Conservation (phyloP, 2,329 filamentous ascomycete genomes). For the Raffaelea deltoideospora region DNA sequence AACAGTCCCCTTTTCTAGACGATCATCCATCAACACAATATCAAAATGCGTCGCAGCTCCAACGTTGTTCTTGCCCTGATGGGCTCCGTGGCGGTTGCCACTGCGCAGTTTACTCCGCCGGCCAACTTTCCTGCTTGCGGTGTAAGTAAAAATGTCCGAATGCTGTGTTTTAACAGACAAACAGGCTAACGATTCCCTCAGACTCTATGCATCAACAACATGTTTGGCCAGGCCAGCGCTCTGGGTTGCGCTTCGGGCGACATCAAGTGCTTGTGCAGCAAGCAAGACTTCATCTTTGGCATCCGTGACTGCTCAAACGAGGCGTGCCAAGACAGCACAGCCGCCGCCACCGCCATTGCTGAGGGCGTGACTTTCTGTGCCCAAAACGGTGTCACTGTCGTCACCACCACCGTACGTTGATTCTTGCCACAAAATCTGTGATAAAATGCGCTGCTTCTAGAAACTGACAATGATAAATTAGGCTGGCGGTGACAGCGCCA, state of each 20-base stretch:
- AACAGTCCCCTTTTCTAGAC: too few species aligned
- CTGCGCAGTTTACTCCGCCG: constrained; percentile 23
- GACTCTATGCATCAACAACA: constrained; percentile 34
- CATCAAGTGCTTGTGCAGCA: constrained; percentile 29
- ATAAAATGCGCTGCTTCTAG: constrained; percentile 9
- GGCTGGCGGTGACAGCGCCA: neutral
- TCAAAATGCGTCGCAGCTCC: constrained; percentile 28
- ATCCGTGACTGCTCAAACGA: constrained; percentile 34
- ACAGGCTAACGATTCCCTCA: constrained; percentile 11
- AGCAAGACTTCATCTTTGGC: constrained; percentile 30
- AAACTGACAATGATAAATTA: constrained; percentile 9
- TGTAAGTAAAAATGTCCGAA: constrained; percentile 37
- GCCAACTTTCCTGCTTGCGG: constrained; percentile 32
- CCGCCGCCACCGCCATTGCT: constrained; percentile 21
- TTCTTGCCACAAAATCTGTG: too few species aligned
- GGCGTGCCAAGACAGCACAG: constrained; percentile 20
- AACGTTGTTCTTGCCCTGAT: constrained; percentile 18
- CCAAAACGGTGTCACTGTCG: constrained; percentile 19
- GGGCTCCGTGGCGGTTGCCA: constrained; percentile 21
- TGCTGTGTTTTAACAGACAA: neutral
- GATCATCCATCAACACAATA: constrained; percentile 45
- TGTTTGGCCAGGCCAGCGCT: constrained; percentile 28
- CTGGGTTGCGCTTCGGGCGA: constrained; percentile 30
- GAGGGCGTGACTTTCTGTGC: constrained; percentile 25
- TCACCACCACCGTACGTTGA: constrained; percentile 14